Conservation (phyloP, 2,329 filamentous ascomycete species). For the Aspergillus pseudoterreus region DNA sequence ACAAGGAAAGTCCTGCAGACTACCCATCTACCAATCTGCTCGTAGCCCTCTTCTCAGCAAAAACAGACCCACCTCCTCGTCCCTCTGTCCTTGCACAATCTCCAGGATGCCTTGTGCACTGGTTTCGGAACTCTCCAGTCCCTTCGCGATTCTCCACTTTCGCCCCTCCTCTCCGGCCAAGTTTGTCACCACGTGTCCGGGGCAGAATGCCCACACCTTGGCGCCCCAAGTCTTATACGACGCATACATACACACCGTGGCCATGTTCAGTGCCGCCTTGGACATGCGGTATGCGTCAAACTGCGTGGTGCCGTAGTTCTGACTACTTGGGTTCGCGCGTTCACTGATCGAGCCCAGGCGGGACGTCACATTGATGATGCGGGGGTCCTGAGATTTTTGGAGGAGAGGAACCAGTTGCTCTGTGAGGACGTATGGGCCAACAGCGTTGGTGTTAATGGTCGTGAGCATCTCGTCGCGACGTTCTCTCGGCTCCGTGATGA, state of each 20-base stretch:
- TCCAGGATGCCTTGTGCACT: constrained; percentile 18
- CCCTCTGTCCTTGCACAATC: constrained; percentile 25
- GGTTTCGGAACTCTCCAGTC: constrained; percentile 17
- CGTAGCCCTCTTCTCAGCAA: not conserved
- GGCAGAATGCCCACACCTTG: constrained; percentile 23
- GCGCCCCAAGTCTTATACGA: constrained; percentile 9
- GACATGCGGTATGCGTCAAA: constrained; percentile 18
- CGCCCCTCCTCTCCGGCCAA: constrained; percentile 21
- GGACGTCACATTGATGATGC: constrained; percentile 35
- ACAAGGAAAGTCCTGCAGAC: not conserved
- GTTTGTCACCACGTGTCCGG: constrained; percentile 27
- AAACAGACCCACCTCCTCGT: constrained; percentile 23
- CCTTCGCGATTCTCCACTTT: constrained; percentile 17
- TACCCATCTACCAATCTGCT: not conserved
- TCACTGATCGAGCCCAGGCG: constrained; percentile 19
- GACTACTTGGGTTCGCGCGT: not conserved
- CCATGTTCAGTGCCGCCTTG: constrained; percentile 20
- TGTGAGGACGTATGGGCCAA: constrained; percentile 28
- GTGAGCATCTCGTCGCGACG: constrained; percentile 9
- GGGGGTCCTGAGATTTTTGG: constrained; percentile 23
- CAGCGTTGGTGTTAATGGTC: constrained; percentile 33
- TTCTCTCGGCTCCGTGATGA: not conserved
- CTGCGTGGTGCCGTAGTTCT: not conserved
- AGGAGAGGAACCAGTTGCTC: constrained; percentile 32
- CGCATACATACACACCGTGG: constrained; percentile 15